Evolutionary conservation across 768 basidiomycete species (phyloP), one percentile per base, ranked within the genome.

Genomic region (Lactifluus rugatus): DNA sequence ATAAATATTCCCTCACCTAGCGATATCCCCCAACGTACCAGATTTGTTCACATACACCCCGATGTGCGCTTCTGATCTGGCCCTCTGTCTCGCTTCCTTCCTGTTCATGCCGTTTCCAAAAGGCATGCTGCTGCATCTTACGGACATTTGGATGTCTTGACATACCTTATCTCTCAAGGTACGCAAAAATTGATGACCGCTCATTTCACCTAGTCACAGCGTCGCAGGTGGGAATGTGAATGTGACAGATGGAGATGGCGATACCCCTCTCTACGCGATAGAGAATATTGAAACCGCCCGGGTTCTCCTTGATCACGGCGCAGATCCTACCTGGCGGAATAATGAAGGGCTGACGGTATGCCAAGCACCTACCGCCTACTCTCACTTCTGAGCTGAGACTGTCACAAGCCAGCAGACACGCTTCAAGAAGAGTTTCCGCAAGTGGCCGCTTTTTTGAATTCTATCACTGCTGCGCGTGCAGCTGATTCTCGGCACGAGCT

Each of bases 41-140:
- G 89, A 92, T 66, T 66, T 69, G 7, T 76, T 78, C 73, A 87
- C 88, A 32, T 92, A 92, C 70, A 92, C 89, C 0, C 88, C 89
- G 36, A 89, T 92, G 87, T 83, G 67, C 48, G 76, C 68, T 37
- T 44, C 34, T 28, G 13, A 45, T 44, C 49, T 49, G 45, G 39
- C 54, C 31, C n/a, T 52, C 13, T 50, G 2, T 48, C 13, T 46
- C 45, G 9, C 11, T n/a, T 37, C 31, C 44, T 54, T 36, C 32
- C 23, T 54, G 28, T 21, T 65, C 50, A 53, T 63, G 55, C 61
- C 46, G 41, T n/a, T 48, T 21, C 56, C 44, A 5, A 8, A 62
- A 90, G 87, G 84, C 93, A 96, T 71, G 93, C 93, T 17, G 93
- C 93, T 14, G 93, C 93, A 1, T 95, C 93, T 1, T 96, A 95